Base-by-base conservation (phyloP, 164 flowering plant genomes). In the Piper longum region DNA sequence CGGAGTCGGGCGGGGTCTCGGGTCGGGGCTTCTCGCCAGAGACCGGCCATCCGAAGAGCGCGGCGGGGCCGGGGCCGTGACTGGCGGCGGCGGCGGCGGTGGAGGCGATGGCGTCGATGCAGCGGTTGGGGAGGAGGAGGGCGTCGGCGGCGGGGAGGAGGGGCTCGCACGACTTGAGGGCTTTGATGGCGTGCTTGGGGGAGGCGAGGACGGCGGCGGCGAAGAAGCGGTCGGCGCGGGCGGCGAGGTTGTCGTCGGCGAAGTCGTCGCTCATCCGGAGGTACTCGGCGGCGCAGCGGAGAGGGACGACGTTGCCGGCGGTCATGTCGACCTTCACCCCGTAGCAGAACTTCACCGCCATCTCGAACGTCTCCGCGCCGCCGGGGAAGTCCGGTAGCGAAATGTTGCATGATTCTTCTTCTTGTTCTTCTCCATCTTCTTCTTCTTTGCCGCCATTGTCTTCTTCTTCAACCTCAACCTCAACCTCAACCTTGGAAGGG, bases 281-380 rank as follows among this genome's bases (percentile, higher is more conserved):
- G 51, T 69, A 75, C 70, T 89, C 91, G 0, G 76, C 95, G 62
- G 95, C 95, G 74, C 97, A 89, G 45, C 91, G 88, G 65, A 89
- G 87, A 26, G 90, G 81, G 7, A 78, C 95, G 39, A 74, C 87
- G 66, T 71, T 85, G 54, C 75, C 65, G 4, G 91, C 48, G 41
- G 86, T 66, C 39, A 89, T 65, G 9, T 87, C 88, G 62, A 81
- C 68, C 74, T 85, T 89, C 19, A 87, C 87, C 67, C 91, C 88
- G 78, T 89, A 89, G 65, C 97, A 89, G 80, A 84, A 87, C 75
- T 87, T 89, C 11, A 88, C 90, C 14, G 85, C 91, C 62, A 75
- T 58, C 74, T 89, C 97, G 67, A 89, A 87, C 0, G 88, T 66
- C 43, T 84, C 85, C 0, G 85, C 80, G 14, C 89, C 95, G 59